Base-by-base conservation (phyloP, 495 filamentous ascomycete species). In the Penicillium psychrofluorescens region DNA sequence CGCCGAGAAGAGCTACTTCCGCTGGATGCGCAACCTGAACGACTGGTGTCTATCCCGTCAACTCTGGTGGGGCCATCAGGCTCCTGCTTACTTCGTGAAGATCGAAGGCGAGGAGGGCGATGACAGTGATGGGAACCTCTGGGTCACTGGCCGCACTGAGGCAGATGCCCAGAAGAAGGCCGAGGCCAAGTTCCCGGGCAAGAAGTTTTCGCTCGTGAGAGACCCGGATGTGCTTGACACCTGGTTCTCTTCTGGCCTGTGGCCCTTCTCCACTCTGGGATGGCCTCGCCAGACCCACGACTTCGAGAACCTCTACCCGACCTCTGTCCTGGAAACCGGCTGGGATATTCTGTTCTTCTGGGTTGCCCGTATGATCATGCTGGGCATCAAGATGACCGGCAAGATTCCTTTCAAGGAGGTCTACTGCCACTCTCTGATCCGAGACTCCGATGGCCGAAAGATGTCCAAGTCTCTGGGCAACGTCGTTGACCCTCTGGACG, bases 311-410 rank as follows among this genome's bases (percentile, higher is more conserved):
- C 67, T 88, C 44, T 89, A 83, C 64, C 85, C 86, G 11, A 89
- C 84, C 8, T 80, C 75, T 45, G 66, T 87, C 37, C 65, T 90
- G 39, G 86, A 91, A 61, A 89, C 86, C 11, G 86, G 86, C 13
- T 90, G 85, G 86, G 84, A 91, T 65, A 91, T 91, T 53, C 64
- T 91, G 9, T 83, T 86, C 72, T 90, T 90, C 79, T 91, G 86
- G 86, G 81, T 90, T 43, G 80, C 77, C 12, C 66, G 86, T 40
- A 91, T 91, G 86, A 84, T 91, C 56, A 85, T 91, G 78, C 72
- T 91, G 40, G 73, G 76, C 50, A 66, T 89, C 31, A 87, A 89
- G 63, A 64, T 90, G 62, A 88, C 84, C 9, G 84, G 83, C 28
- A 68, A 88, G 61, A 69, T 90, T 38, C 85, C 85, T 0, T 90